Evolutionary conservation across 2,329 filamentous ascomycete species (phyloP).

Genomic region (Calonectria multiphialidica): DNA sequence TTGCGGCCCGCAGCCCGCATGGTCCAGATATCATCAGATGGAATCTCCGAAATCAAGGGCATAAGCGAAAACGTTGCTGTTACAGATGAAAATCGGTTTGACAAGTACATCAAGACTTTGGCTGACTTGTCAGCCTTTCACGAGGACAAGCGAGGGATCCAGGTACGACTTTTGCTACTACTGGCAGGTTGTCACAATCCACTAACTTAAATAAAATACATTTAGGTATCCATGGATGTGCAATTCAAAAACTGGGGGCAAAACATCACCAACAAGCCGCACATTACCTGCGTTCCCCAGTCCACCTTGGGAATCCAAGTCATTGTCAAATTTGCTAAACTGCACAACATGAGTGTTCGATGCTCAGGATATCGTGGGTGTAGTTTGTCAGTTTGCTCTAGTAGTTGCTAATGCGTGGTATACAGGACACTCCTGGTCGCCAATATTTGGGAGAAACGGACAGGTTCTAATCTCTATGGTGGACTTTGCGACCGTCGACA

Average conservation of each 20-base stretch:
- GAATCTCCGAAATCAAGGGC: neutral
- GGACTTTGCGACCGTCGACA: neutral
- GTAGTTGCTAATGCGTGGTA: neutral
- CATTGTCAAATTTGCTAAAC: neutral
- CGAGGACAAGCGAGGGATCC: neutral
- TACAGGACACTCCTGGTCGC: neutral
- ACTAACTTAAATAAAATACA: neutral
- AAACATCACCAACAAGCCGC: neutral
- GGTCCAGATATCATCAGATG: neutral
- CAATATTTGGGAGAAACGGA: neutral
- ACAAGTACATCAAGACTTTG: neutral
- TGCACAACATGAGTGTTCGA: neutral
- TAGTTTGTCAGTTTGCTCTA: no score
- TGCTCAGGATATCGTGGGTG: neutral
- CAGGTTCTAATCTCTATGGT: neutral
- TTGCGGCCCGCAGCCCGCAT: neutral
- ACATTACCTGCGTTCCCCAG: neutral
- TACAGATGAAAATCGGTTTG: neutral
- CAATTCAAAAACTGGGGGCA: neutral
- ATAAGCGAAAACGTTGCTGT: no score
- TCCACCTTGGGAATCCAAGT: neutral
- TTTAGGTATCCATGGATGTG: neutral
- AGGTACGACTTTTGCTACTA: neutral
- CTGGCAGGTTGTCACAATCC: no score
- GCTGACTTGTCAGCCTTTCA: neutral